Evolutionary conservation across 805 yeast genomes (phyloP), one percentile per base, ranked within the genome.

Genomic region (Metschnikowia picachoensis): DNA sequence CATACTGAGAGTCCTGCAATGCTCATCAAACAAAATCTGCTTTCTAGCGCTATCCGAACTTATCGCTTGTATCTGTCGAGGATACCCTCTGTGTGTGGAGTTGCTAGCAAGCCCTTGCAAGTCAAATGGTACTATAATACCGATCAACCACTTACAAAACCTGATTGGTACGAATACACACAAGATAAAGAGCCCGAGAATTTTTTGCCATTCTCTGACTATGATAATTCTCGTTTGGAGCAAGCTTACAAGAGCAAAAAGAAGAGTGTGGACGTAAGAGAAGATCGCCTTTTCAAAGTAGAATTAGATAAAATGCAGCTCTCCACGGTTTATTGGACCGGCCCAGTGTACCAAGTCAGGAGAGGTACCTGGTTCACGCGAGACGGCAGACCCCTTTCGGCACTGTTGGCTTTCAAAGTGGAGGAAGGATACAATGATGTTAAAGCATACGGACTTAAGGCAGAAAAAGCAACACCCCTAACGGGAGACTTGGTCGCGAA

Each of bases 311-410:
- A 67, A 7, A 73, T 81, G 64, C 74, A 73, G 40, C 62, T 91
- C 56, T 53, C 66, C 3, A 95, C 98, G 0, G 76, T 83, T 0
- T 92, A 82, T 61, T 92, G 97, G 97, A 82, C 80, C 8, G 97
- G 97, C 1, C 94, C 97, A 0, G 67, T 71, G 0, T 92, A 82
- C 60, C 90, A 87, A 49, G 85, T 92, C 1, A 72, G 96, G 38
- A 68, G 97, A 44, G 96, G 96, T 1, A 62, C 81, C 1, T 92
- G 98, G 98, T 89, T 88, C 60, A 66, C 72, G 32, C 60, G 76
- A 9, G 78, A 78, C 41, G 79, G 80, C 1, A 57, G 58, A 5
- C 95, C 95, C 0, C 64, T 88, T 27, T 58, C 72, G 9, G 68
- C 69, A 1, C 63, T 66, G 1, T 47, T 82, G 5, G 71, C 94